Evolutionary conservation across 768 basidiomycete genomes (phyloP).

Genomic region (Paxillus rubicundulus): DNA sequence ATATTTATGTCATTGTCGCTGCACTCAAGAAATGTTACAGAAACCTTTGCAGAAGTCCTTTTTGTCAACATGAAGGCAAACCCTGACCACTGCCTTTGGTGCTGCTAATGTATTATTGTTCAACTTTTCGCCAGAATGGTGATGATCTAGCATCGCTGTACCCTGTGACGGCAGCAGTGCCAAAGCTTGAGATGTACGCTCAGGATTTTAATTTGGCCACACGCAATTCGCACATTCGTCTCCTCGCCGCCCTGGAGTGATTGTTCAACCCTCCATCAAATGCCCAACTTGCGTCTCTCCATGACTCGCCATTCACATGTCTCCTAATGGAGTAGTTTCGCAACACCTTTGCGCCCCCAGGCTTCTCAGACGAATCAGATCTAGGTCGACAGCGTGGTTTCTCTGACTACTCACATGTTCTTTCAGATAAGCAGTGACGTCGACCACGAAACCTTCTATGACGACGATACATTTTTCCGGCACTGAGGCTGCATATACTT

Average conservation of each 20-base stretch:
- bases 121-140: too few species aligned
- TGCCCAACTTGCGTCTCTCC: slow-evolving; percentile 56
- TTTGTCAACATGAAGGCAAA: too few species aligned
- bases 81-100: too few species aligned
- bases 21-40: too few species aligned
- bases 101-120: too few species aligned
- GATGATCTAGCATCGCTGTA: too few species aligned
- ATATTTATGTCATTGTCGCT: too few species aligned
- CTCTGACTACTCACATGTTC: slow-evolving; percentile 58
- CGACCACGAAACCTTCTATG: slow-evolving; percentile 59
- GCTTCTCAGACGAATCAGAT: slow-evolving; percentile 37
- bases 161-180: too few species aligned
- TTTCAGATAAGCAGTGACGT: slow-evolving; percentile 57
- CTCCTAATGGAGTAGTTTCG: slow-evolving; percentile 43
- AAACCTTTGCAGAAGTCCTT: too few species aligned
- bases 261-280: slow-evolving; percentile 74
- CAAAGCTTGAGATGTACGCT: too few species aligned
- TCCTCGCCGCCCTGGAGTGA: slow-evolving; percentile 58
- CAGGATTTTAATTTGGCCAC: slow-evolving; percentile 34
- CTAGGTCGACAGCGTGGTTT: not conserved
- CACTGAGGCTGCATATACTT: slow-evolving; percentile 31
- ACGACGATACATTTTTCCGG: slow-evolving; percentile 48
- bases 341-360: slow-evolving; percentile 58
- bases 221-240: slow-evolving; percentile 46
- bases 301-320: slow-evolving; percentile 5